Evolutionary conservation across 306 rosid species (phyloP).

Genomic region (Fragaria vesca): DNA sequence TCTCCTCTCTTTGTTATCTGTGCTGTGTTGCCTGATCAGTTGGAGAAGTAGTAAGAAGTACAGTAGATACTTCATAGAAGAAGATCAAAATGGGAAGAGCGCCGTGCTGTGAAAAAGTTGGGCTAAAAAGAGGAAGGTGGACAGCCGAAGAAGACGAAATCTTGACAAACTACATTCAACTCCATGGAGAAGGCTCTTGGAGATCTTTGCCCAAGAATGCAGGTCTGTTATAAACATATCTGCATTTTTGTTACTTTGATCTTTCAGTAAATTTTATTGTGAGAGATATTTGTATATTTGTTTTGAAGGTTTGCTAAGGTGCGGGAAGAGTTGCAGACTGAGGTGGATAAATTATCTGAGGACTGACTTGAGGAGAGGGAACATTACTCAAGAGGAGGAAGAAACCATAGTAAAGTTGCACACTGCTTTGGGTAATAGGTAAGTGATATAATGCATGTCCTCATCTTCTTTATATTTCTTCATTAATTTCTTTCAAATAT

Average conservation of each 20-base stretch:
- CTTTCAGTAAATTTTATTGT: not conserved
- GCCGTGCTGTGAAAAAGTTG: constrained; percentile 81
- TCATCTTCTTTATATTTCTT: not conserved
- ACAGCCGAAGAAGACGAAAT: constrained; percentile 77
- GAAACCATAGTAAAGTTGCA: constrained; percentile 79
- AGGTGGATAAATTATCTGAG: constrained; percentile 91
- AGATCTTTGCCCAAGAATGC: constrained; percentile 84
- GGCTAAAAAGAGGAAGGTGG: constrained; percentile 87
- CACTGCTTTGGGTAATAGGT: constrained; percentile 75
- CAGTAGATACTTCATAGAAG: not conserved
- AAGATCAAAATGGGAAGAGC: constrained; percentile 60
- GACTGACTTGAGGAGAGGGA: constrained; percentile 86
- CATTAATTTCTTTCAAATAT: not conserved
- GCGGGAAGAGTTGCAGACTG: constrained; percentile 87
- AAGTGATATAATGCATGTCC: constrained; percentile 3
- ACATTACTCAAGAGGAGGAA: constrained; percentile 76
- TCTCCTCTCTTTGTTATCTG: not conserved
- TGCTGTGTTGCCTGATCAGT: not conserved
- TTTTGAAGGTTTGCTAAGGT: constrained; percentile 57
- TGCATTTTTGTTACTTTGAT: not conserved
- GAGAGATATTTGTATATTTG: not conserved
- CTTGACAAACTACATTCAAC: constrained; percentile 57
- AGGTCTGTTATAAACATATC: constrained; percentile 29
- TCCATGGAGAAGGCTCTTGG: constrained; percentile 83
- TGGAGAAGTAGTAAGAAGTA: not conserved